A percentile compares a stretch with the other conserved stretches of the same genome.
Evolutionary conservation across 164 flowering plant species (phyloP).

Genomic region (Taxillus chinensis): DNA sequence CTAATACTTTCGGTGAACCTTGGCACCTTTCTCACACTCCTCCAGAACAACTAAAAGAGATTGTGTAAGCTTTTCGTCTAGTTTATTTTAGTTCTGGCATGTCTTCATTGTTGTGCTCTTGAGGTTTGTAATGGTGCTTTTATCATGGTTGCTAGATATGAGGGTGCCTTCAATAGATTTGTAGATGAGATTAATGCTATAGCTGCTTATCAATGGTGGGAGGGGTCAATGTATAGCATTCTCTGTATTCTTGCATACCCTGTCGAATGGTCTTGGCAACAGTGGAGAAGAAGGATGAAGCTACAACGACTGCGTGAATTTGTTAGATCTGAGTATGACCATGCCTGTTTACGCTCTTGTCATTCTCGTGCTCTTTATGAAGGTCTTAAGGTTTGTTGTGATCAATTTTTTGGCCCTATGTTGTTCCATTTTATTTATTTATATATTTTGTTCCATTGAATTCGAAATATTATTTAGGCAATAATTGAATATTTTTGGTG

Average conservation of each 20-base stretch:
- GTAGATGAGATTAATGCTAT: conserved; percentile 83
- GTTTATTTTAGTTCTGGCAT: background rate
- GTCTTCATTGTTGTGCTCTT: background rate
- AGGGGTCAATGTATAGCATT: conserved; percentile 67
- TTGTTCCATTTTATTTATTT: too few relatives aligned
- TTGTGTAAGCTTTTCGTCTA: conserved; percentile 54
- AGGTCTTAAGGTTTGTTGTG: conserved; percentile 74
- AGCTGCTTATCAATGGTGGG: conserved; percentile 98
- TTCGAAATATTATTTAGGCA: too few relatives aligned
- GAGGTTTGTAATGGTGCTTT: background rate
- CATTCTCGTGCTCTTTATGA: conserved; percentile 98
- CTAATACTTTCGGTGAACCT: conserved; percentile 86
- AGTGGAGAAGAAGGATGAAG: conserved; percentile 64
- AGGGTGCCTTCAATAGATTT: conserved; percentile 89
- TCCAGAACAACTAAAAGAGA: conserved; percentile 74
- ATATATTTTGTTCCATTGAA: too few relatives aligned
- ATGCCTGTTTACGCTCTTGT: conserved; percentile 93
- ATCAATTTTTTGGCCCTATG: background rate
- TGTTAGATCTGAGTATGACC: conserved; percentile 97
- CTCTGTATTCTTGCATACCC: conserved; percentile 75
- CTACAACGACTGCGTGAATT: conserved; percentile 78
- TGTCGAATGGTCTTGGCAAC: conserved; percentile 93
- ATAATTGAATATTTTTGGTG: too few relatives aligned
- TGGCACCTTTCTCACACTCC: conserved; percentile 93
- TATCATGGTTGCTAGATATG: conserved; percentile 53